Evolutionary conservation across 1,284 basidiomycete species (phyloP), one percentile per base, ranked within the genome.

Genomic region (Ceratobasidium theobromae): DNA sequence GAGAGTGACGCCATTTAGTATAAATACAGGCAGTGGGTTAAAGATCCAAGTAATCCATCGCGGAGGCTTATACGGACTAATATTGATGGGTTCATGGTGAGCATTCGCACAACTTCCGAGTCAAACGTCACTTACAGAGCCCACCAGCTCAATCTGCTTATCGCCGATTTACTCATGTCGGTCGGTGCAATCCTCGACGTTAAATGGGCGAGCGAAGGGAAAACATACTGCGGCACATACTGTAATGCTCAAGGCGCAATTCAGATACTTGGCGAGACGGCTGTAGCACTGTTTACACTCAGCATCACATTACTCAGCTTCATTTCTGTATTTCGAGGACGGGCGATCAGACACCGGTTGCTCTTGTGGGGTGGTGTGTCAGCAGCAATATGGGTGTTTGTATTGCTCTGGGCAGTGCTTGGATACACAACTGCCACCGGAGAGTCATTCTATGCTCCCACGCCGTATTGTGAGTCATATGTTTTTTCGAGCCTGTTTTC

Each of bases 221-320:
- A 64, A 25, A 58, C 58, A 5, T 69, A 66, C 18, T 71, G 70
- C 49, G 69, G 70, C 5, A 21, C 23, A 28, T 69, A 69, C 58
- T 71, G 69, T 38, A 71, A 65, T 11, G 57, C 68, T 14, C 70
- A 71, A 64, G 70, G 70, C 16, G 58, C 68, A 23, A 64, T 70
- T 25, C 70, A 71, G 45, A 65, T 70, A n/a, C 16, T 70, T 8
- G 70, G 70, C 6, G 69, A 71, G 40, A 70, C 69, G 6, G 69
- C 69, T 21, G 70, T 70, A 6, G 68, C 70, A 5, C 60, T 68
- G 5, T 65, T 66, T 21, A 67, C 68, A 16, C 46, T 67, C 1
- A 65, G 65, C n/a, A 71, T 71, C 27, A 67, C 69, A n/a, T 40
- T 70, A 5, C 65, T 70, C 32, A 71, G 67, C 1, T 71, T 71